A percentile compares a stretch with the other conserved stretches of the same genome.
Evolutionary conservation across 768 basidiomycete species (phyloP).

Genomic region (Leucocoprinus sp.): DNA sequence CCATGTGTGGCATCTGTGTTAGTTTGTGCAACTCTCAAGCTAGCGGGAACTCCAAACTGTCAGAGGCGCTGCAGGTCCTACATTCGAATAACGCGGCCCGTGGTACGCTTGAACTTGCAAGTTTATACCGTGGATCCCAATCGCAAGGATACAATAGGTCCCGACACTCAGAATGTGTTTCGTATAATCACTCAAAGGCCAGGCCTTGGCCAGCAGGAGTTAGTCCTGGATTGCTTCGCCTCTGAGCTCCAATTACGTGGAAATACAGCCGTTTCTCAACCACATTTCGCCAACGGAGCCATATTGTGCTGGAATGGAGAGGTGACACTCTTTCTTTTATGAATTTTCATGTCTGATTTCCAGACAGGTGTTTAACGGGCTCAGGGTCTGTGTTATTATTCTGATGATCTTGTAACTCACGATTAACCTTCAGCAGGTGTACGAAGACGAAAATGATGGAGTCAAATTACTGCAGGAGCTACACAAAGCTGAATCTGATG

Average conservation of each 20-base stretch:
- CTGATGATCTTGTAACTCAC: background rate
- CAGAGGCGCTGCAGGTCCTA: background rate
- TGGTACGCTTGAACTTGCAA: conserved; percentile 35
- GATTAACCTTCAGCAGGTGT: conserved; percentile 34
- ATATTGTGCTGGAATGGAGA: conserved; percentile 86
- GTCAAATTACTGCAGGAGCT: conserved; percentile 36
- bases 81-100: conserved; percentile 43
- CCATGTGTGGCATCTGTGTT: conserved; percentile 10
- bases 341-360: background rate
- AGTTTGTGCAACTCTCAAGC: background rate
- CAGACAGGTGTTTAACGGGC: conserved; percentile 62
- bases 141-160: conserved; percentile 37
- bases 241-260: conserved; percentile 77
- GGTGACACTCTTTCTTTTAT: conserved; percentile 26
- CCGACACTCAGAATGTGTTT: conserved; percentile 44
- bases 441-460: conserved; percentile 64
- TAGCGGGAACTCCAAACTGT: background rate
- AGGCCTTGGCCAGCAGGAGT: background rate
- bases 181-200: background rate
- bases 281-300: conserved; percentile 50
- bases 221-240: conserved; percentile 51
- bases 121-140: background rate
- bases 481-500: conserved; percentile 21
- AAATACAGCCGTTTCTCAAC: conserved; percentile 48
- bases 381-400: conserved; percentile 41